phyloP scores from a whole-genome alignment of 768 basidiomycete genomes.

The Termitomyces sp. region DNA sequence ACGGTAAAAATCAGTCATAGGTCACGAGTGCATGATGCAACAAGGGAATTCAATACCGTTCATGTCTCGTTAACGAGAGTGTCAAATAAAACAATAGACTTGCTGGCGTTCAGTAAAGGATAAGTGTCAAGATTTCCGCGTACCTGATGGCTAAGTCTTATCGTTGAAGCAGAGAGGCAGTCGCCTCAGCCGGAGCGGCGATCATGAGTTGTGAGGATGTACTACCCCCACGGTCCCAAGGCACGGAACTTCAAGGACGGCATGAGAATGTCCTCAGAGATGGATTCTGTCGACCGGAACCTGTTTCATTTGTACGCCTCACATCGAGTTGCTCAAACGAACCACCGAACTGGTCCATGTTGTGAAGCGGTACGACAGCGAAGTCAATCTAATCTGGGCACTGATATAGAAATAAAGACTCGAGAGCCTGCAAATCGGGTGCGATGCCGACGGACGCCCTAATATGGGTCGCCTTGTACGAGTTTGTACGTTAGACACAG shows the following conservation, averaged over 20 bases:
- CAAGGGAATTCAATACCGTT: too few relatives aligned
- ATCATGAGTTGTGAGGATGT: too few relatives aligned
- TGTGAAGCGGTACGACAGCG: slow-evolving; percentile 7
- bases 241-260: neutral
- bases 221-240: neutral
- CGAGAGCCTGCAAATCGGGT: slow-evolving; percentile 4
- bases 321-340: neutral
- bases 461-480: neutral
- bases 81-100: too few relatives aligned
- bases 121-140: too few relatives aligned
- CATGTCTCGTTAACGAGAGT: too few relatives aligned
- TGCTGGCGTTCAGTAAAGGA: too few relatives aligned
- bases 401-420: slow-evolving; percentile 1
- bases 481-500: neutral
- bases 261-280: neutral
- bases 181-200: neutral
- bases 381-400: slow-evolving; percentile 11
- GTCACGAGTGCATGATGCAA: too few relatives aligned
- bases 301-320: neutral
- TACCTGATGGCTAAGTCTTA: too few relatives aligned
- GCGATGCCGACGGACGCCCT: neutral
- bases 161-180: too few relatives aligned
- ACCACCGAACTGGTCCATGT: neutral
- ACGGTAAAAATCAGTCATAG: too few relatives aligned
- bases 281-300: neutral